These are phyloP conservation scores for Circinella umbellata DNA, from an alignment of 371 early-diverging fungal genomes.

Conservation along the genomic window DNA sequence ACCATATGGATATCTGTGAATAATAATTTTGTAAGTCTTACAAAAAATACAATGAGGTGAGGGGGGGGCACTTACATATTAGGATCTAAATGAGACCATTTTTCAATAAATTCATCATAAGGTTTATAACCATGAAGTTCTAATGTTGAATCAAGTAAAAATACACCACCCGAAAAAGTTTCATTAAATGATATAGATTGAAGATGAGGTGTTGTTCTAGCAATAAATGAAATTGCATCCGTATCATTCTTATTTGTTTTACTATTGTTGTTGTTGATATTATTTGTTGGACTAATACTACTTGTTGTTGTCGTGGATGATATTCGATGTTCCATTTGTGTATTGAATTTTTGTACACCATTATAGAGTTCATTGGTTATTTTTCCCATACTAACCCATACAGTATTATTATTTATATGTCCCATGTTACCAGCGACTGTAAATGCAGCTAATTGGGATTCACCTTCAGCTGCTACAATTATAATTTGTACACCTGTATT, in stretches of 20 bases:
- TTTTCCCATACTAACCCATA: constrained; percentile 43
- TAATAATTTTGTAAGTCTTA: not conserved
- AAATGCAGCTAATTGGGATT: constrained; percentile 42
- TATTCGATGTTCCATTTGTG: constrained; percentile 10
- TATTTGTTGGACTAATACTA: not conserved
- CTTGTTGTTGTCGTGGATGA: not conserved
- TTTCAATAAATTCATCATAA: constrained; percentile 49
- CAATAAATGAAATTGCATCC: constrained; percentile 32
- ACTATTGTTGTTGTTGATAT: not conserved
- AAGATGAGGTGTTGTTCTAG: constrained; percentile 23
- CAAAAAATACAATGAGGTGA: no score
- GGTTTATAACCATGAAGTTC: constrained; percentile 48
- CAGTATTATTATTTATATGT: constrained; percentile 43
- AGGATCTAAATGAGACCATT: constrained; percentile 51
- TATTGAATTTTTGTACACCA: constrained; percentile 34
- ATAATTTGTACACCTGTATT: constrained; percentile 52
- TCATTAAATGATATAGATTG: constrained; percentile 35
- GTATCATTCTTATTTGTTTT: constrained; percentile 9
- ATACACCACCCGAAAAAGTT: constrained; percentile 53
- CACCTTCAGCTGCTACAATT: constrained; percentile 53
- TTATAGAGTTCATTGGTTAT: constrained; percentile 20
- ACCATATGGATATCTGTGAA: constrained; percentile 36
- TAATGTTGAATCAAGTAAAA: constrained; percentile 34
- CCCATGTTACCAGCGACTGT: constrained; percentile 45
- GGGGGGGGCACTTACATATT: constrained; percentile 33